Base-by-base conservation (phyloP, 169 alveolate genomes). In the Eimeria maxima region DNA sequence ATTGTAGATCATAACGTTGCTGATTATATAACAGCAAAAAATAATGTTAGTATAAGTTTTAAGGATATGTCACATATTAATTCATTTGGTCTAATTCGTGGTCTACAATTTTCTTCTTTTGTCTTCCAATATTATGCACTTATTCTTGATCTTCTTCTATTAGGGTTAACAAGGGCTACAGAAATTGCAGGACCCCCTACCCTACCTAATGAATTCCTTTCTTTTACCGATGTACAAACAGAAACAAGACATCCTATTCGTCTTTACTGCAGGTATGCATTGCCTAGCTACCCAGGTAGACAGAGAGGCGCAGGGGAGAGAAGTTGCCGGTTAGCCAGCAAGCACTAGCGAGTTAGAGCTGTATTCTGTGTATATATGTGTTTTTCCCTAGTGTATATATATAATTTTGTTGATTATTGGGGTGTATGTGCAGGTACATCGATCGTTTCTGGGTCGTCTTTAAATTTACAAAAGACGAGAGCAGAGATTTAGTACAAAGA, bases 1-100 rank as follows among this genome's bases (percentile, higher is more conserved):
- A 99, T 99, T 42, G 99, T 99, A 29, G 99, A 99, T 96, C 99
- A 99, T 97, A 99, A 99, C 97, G 97, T 99, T 38, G 99, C 99
- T 14, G 99, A 99, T 96, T 99, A 99, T 98, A 99, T 99, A 96
- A 99, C 99, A 3, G 99, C 99, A 24, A 99, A 99, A 96, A 99
- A 99, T 98, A 99, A 99, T 97, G 99, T 99, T 10, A 99, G 98
- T 86, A 98, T 99, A 33, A 96, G 99, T 84, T 99, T 98, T 98
- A 99, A 99, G 98, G 99, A 99, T 97, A 99, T 99, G 99, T 98
- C 98, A 94, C 99, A 99, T 97, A 98, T 99, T 45, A 99, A 99
- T 97, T 98, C 99, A 38, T 99, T 98, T 97, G 99, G 99, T 13
- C 97, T 99, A 57, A 99, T 99, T 60, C 97, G 99, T 84, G 99